Percentiles rank a stretch among this genome's conserved stretches.
These are phyloP conservation scores for Echium plantagineum DNA, from an alignment of 257 asterid species.

Conservation along the genomic window DNA sequence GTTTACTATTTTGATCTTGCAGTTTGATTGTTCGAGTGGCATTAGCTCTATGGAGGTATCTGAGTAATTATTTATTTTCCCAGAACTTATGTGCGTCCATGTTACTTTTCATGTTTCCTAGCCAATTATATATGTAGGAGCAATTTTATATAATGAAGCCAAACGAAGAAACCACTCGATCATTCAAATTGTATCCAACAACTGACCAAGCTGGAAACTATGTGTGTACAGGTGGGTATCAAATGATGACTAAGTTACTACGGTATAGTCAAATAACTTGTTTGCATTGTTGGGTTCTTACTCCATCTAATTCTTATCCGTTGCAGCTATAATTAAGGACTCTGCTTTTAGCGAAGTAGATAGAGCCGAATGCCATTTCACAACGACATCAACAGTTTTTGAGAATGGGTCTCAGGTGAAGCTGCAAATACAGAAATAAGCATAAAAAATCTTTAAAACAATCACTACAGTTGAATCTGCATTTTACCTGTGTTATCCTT, in stretches of 20 bases:
- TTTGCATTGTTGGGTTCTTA: not conserved
- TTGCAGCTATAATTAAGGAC: constrained; percentile 89
- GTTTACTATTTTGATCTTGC: constrained; percentile 22
- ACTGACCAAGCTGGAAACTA: constrained; percentile 91
- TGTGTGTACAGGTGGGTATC: constrained; percentile 52
- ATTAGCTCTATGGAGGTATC: constrained; percentile 93
- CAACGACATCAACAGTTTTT: constrained; percentile 79
- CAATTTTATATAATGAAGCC: constrained; percentile 95
- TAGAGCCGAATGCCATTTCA: constrained; percentile 89
- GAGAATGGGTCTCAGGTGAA: constrained; percentile 94
- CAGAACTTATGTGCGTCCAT: constrained; percentile 2
- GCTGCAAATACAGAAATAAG: not conserved
- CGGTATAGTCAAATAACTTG: not conserved
- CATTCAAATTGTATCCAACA: constrained; percentile 82
- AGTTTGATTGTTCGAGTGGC: constrained; percentile 90
- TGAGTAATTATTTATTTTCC: not conserved
- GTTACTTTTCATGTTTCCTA: not conserved
- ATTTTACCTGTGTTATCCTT: too few relatives aligned
- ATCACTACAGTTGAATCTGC: not conserved
- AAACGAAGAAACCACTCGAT: constrained; percentile 50
- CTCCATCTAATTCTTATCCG: constrained; percentile 10
- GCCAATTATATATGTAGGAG: constrained; percentile 36
- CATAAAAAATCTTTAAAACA: too few relatives aligned
- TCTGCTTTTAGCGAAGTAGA: constrained; percentile 87
- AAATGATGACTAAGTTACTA: constrained; percentile 2